Conservation (phyloP, 805 yeast species). For the Sugiyamaella valdiviana region DNA sequence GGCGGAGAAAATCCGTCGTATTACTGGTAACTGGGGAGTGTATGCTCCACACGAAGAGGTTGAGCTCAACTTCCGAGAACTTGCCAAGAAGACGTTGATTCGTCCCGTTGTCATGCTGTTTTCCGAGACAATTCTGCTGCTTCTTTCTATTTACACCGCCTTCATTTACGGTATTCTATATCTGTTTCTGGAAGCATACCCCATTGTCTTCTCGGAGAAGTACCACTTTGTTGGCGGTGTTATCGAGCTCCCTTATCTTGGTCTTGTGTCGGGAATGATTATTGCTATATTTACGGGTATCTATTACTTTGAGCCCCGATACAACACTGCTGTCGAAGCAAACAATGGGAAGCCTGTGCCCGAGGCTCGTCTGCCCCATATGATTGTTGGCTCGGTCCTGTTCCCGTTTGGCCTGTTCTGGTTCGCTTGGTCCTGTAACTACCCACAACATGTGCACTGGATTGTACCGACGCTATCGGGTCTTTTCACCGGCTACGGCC, state of each 20-base stretch:
- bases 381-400: slow-evolving; percentile 63
- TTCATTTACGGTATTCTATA: slow-evolving; percentile 76
- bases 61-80: slow-evolving; percentile 48
- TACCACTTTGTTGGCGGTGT: slow-evolving; percentile 56
- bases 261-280: slow-evolving; percentile 62
- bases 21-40: slow-evolving; percentile 75
- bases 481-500: slow-evolving; percentile 59
- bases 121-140: slow-evolving; percentile 63
- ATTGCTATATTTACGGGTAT: slow-evolving; percentile 51
- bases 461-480: slow-evolving; percentile 68
- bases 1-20: slow-evolving; percentile 54
- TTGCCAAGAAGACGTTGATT: slow-evolving; percentile 53
- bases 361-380: slow-evolving; percentile 72
- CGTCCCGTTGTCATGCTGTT: slow-evolving; percentile 63
- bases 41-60: slow-evolving; percentile 68
- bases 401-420: slow-evolving; percentile 81
- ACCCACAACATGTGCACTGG: slow-evolving; percentile 68
- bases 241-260: slow-evolving; percentile 72
- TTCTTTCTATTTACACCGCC: slow-evolving; percentile 63
- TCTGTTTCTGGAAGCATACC: slow-evolving; percentile 65
- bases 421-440: slow-evolving; percentile 87
- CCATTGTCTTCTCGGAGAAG: slow-evolving; percentile 57
- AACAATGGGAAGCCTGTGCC: slow-evolving; percentile 65
- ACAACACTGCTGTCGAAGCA: slow-evolving; percentile 41
- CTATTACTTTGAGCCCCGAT: slow-evolving; percentile 47